Evolutionary conservation across 352 stramenopile genomes (phyloP).

Genomic region (Sclerospora graminicola): DNA sequence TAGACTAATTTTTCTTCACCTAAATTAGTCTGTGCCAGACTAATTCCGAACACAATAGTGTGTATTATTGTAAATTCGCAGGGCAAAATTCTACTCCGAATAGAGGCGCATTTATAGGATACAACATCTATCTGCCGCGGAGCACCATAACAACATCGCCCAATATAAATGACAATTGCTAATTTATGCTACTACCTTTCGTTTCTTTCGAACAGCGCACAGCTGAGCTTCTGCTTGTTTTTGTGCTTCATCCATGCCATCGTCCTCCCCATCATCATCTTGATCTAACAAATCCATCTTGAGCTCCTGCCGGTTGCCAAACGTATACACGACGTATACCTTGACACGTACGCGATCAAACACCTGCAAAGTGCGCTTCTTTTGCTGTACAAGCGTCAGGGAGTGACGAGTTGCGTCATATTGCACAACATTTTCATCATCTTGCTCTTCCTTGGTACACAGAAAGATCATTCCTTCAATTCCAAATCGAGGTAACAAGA

Average conservation of each 20-base stretch:
- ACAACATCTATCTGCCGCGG: no score
- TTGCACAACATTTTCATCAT: constrained; percentile 41
- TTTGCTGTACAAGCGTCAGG: constrained; percentile 47
- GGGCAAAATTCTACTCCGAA: no score
- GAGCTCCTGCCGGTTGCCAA: constrained; percentile 74
- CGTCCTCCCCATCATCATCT: constrained; percentile 19
- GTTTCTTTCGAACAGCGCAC: constrained; percentile 20
- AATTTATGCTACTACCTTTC: constrained; percentile 22
- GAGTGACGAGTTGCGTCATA: constrained; percentile 46
- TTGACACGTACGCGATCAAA: constrained; percentile 74
- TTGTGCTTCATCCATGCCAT: constrained; percentile 9
- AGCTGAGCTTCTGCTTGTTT: constrained; percentile 24
- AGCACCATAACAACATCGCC: no score
- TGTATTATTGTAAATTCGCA: no score
- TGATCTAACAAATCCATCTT: constrained; percentile 71
- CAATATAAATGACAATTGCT: no score
- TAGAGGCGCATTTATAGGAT: no score
- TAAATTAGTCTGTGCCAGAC: no score
- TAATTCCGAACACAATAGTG: no score
- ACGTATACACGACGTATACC: constrained; percentile 66
- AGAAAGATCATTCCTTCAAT: constrained; percentile 96
- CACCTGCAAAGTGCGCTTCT: constrained; percentile 50
- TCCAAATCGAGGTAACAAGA: constrained; percentile 96
- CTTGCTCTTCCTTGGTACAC: constrained; percentile 57
- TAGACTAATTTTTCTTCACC: no score